Percentiles rank a stretch among this genome's conserved stretches.
Conservation (phyloP, 768 basidiomycete genomes). For the Lentinula sp. region DNA sequence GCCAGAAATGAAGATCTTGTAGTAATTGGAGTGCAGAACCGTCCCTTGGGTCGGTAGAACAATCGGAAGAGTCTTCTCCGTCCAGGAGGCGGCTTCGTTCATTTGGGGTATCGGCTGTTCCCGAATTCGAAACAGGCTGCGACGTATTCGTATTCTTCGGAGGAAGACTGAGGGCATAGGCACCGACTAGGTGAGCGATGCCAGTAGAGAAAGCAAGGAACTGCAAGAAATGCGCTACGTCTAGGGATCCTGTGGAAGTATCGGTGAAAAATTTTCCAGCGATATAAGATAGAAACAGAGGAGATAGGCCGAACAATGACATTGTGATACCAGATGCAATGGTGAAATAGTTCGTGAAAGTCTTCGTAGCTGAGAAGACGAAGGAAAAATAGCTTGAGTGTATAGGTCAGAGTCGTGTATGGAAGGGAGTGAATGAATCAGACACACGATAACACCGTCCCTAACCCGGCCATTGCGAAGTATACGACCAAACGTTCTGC, state of each 20-base stretch:
- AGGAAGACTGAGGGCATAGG: slow-evolving; percentile 30
- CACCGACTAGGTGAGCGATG: slow-evolving; percentile 48
- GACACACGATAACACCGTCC: slow-evolving; percentile 67
- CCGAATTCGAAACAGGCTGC: not conserved
- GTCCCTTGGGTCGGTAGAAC: not conserved
- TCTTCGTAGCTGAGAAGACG: slow-evolving; percentile 69
- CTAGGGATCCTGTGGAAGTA: slow-evolving; percentile 32
- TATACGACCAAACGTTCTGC: slow-evolving; percentile 48
- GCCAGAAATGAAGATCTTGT: slow-evolving; percentile 57
- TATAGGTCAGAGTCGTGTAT: not conserved
- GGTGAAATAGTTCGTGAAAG: slow-evolving; percentile 60
- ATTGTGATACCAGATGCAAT: slow-evolving; percentile 60
- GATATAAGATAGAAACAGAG: slow-evolving; percentile 61
- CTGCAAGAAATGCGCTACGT: slow-evolving; percentile 40
- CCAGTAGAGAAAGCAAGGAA: slow-evolving; percentile 55
- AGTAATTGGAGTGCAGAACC: slow-evolving; percentile 30
- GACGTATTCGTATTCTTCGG: not conserved
- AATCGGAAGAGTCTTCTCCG: slow-evolving; percentile 8
- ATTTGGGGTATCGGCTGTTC: not conserved
- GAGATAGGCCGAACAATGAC: slow-evolving; percentile 79
- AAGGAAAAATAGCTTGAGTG: slow-evolving; percentile 56
- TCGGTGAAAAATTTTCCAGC: slow-evolving; percentile 59
- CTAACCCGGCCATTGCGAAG: slow-evolving; percentile 63
- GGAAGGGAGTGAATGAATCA: not conserved
- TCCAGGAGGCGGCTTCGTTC: not conserved